These are phyloP conservation scores for Aureoboletus auriporus DNA, from an alignment of 768 basidiomycete genomes.

Conservation along the genomic window DNA sequence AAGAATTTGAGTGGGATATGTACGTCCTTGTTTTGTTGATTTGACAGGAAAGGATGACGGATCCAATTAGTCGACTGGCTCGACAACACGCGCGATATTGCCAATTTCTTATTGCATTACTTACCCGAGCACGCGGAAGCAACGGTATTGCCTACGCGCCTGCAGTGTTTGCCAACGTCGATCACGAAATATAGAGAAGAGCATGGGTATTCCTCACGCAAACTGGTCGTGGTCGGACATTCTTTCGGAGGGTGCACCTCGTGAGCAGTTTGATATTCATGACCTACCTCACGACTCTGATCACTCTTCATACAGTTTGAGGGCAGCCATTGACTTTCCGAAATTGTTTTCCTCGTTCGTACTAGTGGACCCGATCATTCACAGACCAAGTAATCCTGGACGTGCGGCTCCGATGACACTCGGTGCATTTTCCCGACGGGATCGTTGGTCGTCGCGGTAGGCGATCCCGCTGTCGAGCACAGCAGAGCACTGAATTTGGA, in stretches of 20 bases:
- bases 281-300: neutral
- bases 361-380: slow-evolving; percentile 76
- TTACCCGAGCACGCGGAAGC: slow-evolving; percentile 42
- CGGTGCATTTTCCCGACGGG: slow-evolving; percentile 54
- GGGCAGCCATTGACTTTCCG: slow-evolving; percentile 42
- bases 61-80: slow-evolving; percentile 62
- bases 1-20: slow-evolving; percentile 42
- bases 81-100: slow-evolving; percentile 45
- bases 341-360: slow-evolving; percentile 66
- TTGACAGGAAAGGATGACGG: neutral
- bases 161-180: slow-evolving; percentile 43
- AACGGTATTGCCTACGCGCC: slow-evolving; percentile 45
- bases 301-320: neutral
- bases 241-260: slow-evolving; percentile 79
- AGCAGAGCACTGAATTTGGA: neutral
- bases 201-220: slow-evolving; percentile 50
- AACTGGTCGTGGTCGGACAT: slow-evolving; percentile 73
- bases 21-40: slow-evolving; percentile 29
- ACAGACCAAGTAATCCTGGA: slow-evolving; percentile 11
- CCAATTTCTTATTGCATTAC: slow-evolving; percentile 57
- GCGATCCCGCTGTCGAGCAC: slow-evolving; percentile 43
- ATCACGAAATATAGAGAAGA: slow-evolving; percentile 40
- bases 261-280: slow-evolving; percentile 38
- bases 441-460: slow-evolving; percentile 18
- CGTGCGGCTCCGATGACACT: slow-evolving; percentile 11